phyloP scores from a whole-genome alignment of 768 basidiomycete genomes.

The Boletus sp. region DNA sequence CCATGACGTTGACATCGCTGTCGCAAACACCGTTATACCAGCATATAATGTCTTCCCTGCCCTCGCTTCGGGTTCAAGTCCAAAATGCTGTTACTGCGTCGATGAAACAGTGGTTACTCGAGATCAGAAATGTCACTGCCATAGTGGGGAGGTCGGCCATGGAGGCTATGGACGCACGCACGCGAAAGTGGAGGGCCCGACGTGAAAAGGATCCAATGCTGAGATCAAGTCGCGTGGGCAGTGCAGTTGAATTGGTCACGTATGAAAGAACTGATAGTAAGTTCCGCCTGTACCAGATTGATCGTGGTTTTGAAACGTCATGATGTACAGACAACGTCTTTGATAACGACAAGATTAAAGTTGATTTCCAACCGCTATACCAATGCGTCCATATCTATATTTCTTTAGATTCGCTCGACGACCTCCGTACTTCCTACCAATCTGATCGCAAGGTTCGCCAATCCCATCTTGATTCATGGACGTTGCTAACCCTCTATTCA shows the following conservation, averaged over 20 bases:
- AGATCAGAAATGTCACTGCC: constrained; percentile 85
- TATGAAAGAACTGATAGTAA: constrained; percentile 94
- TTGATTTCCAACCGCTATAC: constrained; percentile 94
- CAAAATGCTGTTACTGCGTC: constrained; percentile 93
- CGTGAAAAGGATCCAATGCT: constrained; percentile 84
- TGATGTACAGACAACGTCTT: constrained; percentile 71
- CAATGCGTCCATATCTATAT: constrained; percentile 98
- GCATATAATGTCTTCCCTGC: constrained; percentile 87
- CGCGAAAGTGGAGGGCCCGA: constrained; percentile 77
- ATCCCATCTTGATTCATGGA: neutral
- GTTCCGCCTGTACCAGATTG: constrained; percentile 27
- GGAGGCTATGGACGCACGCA: constrained; percentile 84
- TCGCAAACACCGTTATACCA: constrained; percentile 93
- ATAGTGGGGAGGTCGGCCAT: constrained; percentile 85
- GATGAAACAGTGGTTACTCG: constrained; percentile 95
- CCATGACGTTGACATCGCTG: constrained; percentile 83
- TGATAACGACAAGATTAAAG: constrained; percentile 83
- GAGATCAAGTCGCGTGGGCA: constrained; percentile 76
- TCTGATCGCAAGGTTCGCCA: constrained; percentile 84
- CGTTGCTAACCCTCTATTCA: constrained; percentile 34
- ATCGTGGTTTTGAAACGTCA: constrained; percentile 9
- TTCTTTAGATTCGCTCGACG: constrained; percentile 85
- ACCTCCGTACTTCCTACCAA: constrained; percentile 89
- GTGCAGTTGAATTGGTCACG: constrained; percentile 87
- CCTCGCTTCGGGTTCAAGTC: constrained; percentile 84